Conservation (phyloP, 2,329 filamentous ascomycete species). For the Fusarium sp. region DNA sequence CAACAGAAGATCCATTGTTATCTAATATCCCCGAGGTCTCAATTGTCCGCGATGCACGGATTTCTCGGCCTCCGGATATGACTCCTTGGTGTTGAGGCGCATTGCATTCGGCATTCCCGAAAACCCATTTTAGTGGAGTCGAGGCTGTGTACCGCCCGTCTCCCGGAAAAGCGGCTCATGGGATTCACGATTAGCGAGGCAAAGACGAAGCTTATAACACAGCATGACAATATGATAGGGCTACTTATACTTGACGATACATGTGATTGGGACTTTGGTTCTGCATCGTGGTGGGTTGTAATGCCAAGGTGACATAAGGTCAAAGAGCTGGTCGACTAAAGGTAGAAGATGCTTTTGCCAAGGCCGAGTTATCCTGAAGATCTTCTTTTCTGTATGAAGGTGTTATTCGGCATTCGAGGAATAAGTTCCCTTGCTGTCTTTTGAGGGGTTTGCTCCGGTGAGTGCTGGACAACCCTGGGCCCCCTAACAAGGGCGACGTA, state of each 20-base stretch:
- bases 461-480: accelerated
- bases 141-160: background rate
- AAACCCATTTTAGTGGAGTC: background rate
- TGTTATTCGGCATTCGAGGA: background rate
- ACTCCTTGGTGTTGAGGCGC: background rate
- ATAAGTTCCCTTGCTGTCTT: background rate
- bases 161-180: background rate
- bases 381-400: background rate
- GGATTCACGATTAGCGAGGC: background rate
- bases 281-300: background rate
- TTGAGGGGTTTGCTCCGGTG: background rate
- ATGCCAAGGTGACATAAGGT: background rate
- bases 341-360: background rate
- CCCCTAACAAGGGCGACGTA: background rate
- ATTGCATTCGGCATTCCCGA: background rate
- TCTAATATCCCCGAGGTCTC: background rate
- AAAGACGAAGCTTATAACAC: background rate
- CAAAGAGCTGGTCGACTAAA: accelerated
- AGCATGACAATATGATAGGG: background rate
- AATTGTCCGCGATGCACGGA: background rate
- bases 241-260: background rate
- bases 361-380: background rate
- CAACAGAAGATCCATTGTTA: accelerated
- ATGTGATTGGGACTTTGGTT: background rate
- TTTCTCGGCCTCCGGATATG: background rate